Evolutionary conservation across 2,329 filamentous ascomycete species (phyloP).

Genomic region (Curvularia spicifera): DNA sequence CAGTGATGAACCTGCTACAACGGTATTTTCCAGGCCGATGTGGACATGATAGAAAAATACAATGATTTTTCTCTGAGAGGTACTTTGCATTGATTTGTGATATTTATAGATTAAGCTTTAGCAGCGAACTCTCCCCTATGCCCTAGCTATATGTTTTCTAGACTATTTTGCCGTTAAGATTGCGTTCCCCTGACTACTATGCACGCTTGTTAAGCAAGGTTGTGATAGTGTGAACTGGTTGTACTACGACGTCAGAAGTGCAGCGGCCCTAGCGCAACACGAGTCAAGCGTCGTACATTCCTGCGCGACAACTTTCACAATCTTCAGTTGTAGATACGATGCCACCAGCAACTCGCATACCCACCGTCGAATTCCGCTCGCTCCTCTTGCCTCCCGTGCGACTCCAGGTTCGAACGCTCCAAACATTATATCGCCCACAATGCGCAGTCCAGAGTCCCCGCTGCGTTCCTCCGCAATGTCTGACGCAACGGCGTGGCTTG

Average conservation of each 20-base stretch:
- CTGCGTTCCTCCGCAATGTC: constrained; percentile 21
- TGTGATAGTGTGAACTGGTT: neutral
- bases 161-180: neutral
- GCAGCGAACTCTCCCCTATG: neutral
- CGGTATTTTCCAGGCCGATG: constrained; percentile 12
- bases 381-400: constrained; percentile 28
- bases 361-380: constrained; percentile 28
- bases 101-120: neutral
- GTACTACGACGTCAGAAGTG: neutral
- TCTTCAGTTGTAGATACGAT: constrained; percentile 17
- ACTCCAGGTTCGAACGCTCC: constrained; percentile 21
- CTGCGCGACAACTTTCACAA: neutral
- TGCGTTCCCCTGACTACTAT: neutral
- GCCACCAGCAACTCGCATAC: constrained; percentile 19
- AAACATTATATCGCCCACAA: constrained; percentile 23
- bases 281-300: constrained; percentile 10
- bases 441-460: constrained; percentile 7
- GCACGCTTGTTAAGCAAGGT: neutral
- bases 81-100: neutral
- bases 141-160: neutral
- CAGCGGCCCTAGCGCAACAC: neutral
- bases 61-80: neutral
- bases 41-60: constrained; percentile 11
- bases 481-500: constrained; percentile 30
- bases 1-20: constrained; percentile 5